Evolutionary conservation across 2,329 filamentous ascomycete species (phyloP).

Genomic region (Cyphellophora europaea): DNA sequence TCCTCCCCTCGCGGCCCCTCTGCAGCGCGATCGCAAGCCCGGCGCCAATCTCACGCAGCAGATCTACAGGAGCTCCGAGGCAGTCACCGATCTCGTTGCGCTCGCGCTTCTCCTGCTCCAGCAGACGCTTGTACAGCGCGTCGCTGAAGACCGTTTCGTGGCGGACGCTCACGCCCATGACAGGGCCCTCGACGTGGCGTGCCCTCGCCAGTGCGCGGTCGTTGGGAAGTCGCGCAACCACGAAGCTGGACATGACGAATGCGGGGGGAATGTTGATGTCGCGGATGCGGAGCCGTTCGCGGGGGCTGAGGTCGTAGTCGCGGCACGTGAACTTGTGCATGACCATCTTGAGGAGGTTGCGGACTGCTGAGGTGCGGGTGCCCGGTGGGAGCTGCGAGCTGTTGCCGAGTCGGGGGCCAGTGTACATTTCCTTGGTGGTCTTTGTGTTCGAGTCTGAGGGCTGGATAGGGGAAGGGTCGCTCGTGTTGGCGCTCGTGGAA

Average conservation of each 20-base stretch:
- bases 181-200: slow-evolving; percentile 49
- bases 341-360: slow-evolving; percentile 48
- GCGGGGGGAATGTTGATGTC: slow-evolving; percentile 36
- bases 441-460: slow-evolving; percentile 1
- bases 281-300: slow-evolving; percentile 34
- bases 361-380: slow-evolving; percentile 46
- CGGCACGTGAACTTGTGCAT: slow-evolving; percentile 50
- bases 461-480: no score
- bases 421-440: slow-evolving; percentile 32
- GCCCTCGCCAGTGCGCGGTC: slow-evolving; percentile 43
- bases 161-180: slow-evolving; percentile 47
- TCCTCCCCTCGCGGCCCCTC: slow-evolving; percentile 44
- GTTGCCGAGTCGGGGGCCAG: slow-evolving; percentile 48
- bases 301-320: slow-evolving; percentile 35
- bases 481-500: no score
- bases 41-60: slow-evolving; percentile 48
- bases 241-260: slow-evolving; percentile 46
- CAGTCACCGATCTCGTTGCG: slow-evolving; percentile 6
- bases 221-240: slow-evolving; percentile 43
- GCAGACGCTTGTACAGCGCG: slow-evolving; percentile 4
- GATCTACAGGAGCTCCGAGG: slow-evolving; percentile 38
- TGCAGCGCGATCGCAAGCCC: slow-evolving; percentile 52
- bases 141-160: slow-evolving; percentile 45
- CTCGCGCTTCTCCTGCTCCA: slow-evolving; percentile 4
- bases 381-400: slow-evolving; percentile 51